A percentile compares a stretch with the other conserved stretches of the same genome.
These are phyloP conservation scores for Tirmania nivea DNA, from an alignment of 495 filamentous ascomycete species.

Conservation along the genomic window DNA sequence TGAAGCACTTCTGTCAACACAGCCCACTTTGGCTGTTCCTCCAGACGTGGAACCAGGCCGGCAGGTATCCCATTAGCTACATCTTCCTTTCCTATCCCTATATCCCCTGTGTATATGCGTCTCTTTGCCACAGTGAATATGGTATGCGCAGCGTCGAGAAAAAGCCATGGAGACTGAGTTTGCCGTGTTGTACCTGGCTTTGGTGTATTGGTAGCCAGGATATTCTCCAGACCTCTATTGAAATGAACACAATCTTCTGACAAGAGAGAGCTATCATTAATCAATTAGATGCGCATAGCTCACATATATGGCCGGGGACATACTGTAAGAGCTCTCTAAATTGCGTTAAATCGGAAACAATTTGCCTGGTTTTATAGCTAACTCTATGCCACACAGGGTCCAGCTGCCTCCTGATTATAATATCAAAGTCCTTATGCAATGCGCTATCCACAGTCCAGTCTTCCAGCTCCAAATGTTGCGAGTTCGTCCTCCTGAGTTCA, in stretches of 20 bases:
- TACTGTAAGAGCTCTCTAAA: slow-evolving; percentile 71
- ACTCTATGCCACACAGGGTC: slow-evolving; percentile 96
- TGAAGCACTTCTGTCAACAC: slow-evolving; percentile 66
- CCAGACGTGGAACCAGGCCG: slow-evolving; percentile 66
- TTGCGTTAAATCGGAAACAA: slow-evolving; percentile 69
- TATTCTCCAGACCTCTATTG: slow-evolving; percentile 80
- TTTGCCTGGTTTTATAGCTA: slow-evolving; percentile 82
- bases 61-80: slow-evolving; percentile 31
- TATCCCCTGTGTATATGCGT: slow-evolving; percentile 61
- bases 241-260: slow-evolving; percentile 73
- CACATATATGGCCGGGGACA: slow-evolving; percentile 2
- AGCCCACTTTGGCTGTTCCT: slow-evolving; percentile 88
- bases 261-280: slow-evolving; percentile 34
- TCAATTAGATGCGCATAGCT: slow-evolving; percentile 8
- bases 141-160: slow-evolving; percentile 82
- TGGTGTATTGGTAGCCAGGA: slow-evolving; percentile 73
- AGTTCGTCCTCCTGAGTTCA: slow-evolving; percentile 72
- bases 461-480: slow-evolving; percentile 70
- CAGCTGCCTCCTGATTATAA: slow-evolving; percentile 67
- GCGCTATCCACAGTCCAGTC: slow-evolving; percentile 96
- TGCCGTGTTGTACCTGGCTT: slow-evolving; percentile 70
- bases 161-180: slow-evolving; percentile 87
- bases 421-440: slow-evolving; percentile 76
- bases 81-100: slow-evolving; percentile 26
- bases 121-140: slow-evolving; percentile 82